Evolutionary conservation across 768 basidiomycete genomes (phyloP).

Genomic region (Tephrocybe sp.): DNA sequence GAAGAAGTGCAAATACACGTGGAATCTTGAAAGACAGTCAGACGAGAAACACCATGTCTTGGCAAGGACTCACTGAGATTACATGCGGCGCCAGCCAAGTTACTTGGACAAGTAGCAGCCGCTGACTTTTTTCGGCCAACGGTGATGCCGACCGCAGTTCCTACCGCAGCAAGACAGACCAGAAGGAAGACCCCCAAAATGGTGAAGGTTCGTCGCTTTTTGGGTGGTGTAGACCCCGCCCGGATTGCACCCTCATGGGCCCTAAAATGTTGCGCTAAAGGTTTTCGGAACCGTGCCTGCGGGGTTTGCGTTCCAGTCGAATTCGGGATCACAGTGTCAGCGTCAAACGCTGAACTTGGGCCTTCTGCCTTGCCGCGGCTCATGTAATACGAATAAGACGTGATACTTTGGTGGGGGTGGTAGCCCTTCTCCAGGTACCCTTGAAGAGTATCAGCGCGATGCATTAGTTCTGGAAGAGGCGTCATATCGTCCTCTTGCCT

Average conservation of each 20-base stretch:
- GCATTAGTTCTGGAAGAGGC: constrained; percentile 52
- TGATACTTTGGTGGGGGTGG: constrained; percentile 48
- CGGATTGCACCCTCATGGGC: not conserved
- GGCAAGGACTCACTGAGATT: constrained; percentile 48
- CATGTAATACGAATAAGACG: constrained; percentile 26
- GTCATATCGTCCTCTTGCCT: constrained; percentile 45
- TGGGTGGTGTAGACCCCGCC: not conserved
- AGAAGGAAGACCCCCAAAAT: constrained; percentile 32
- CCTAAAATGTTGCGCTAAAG: not conserved
- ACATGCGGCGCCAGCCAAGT: constrained; percentile 51
- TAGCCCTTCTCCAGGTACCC: constrained; percentile 54
- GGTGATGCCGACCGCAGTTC: constrained; percentile 45
- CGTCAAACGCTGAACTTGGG: constrained; percentile 20
- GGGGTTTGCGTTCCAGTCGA: not conserved
- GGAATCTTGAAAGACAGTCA: constrained; percentile 41
- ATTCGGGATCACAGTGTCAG: constrained; percentile 7
- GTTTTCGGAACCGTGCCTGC: not conserved
- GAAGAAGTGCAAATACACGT: constrained; percentile 61
- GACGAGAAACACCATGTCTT: not conserved
- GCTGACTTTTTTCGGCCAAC: constrained; percentile 28
- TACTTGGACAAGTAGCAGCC: constrained; percentile 35
- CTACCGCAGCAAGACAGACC: constrained; percentile 40
- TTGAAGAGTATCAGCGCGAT: constrained; percentile 48
- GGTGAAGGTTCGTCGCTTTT: constrained; percentile 24
- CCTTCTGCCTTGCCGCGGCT: constrained; percentile 13